Evolutionary conservation across 805 yeast genomes (phyloP).

Genomic region (Wickerhamiella shivajii): DNA sequence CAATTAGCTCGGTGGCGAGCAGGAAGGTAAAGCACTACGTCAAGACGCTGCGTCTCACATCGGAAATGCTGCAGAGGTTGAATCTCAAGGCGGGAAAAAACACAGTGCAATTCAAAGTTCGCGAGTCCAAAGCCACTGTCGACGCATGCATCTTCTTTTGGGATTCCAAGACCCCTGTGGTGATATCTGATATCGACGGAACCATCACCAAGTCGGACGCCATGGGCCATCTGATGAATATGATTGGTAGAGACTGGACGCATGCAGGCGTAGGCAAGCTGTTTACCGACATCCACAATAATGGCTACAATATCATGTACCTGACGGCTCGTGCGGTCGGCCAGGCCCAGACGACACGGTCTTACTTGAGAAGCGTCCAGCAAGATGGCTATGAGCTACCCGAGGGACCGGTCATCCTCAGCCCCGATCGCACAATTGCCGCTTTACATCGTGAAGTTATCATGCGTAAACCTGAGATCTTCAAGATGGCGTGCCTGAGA

Average conservation of each 20-base stretch:
- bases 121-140: slow-evolving; percentile 67
- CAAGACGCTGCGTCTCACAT: slow-evolving; percentile 78
- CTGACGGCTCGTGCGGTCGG: slow-evolving; percentile 93
- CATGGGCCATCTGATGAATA: slow-evolving; percentile 82
- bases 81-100: slow-evolving; percentile 68
- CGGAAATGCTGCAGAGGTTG: slow-evolving; percentile 69
- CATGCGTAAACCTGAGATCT: slow-evolving; percentile 91
- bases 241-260: slow-evolving; percentile 96
- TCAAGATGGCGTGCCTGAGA: slow-evolving; percentile 89
- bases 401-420: slow-evolving; percentile 79
- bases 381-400: slow-evolving; percentile 71
- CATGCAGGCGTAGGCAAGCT: slow-evolving; percentile 89
- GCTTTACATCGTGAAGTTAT: slow-evolving; percentile 87
- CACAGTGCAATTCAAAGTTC: slow-evolving; percentile 62
- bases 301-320: slow-evolving; percentile 89
- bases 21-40: slow-evolving; percentile 33
- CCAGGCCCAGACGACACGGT: slow-evolving; percentile 81
- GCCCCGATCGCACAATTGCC: slow-evolving; percentile 95
- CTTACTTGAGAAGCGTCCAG: slow-evolving; percentile 59
- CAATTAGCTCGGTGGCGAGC: neutral
- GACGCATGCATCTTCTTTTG: slow-evolving; percentile 65
- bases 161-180: slow-evolving; percentile 76
- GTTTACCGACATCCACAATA: slow-evolving; percentile 69
- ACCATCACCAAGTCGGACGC: slow-evolving; percentile 97
- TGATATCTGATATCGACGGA: slow-evolving; percentile 94